phyloP scores from a whole-genome alignment of 768 basidiomycete species.

The Exsudoporus frostii region DNA sequence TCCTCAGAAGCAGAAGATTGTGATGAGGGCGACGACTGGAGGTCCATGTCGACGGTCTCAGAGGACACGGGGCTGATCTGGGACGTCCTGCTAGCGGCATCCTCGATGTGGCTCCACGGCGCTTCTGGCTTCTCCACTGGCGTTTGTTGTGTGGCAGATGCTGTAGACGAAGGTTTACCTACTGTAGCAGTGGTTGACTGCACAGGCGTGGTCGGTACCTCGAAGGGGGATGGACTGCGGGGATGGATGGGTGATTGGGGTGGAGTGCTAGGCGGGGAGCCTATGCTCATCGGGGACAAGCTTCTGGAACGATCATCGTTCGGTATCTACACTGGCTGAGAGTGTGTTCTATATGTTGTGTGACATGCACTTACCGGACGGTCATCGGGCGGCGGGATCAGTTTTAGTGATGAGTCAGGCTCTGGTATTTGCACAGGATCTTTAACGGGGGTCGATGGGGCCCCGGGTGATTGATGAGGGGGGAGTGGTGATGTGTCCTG shows the following conservation, averaged over 20 bases:
- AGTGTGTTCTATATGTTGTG: not conserved
- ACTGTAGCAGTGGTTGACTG: conserved; percentile 1
- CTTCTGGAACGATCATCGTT: conserved; percentile 40
- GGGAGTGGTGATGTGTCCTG: conserved; percentile 6
- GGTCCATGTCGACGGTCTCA: conserved; percentile 34
- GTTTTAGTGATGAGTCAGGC: conserved; percentile 9
- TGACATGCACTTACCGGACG: conserved; percentile 19
- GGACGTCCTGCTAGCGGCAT: conserved; percentile 26
- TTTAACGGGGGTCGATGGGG: conserved; percentile 14
- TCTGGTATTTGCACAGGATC: conserved; percentile 2
- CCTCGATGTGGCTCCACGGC: conserved; percentile 22
- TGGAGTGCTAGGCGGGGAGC: conserved; percentile 43
- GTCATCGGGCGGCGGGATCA: conserved; percentile 16
- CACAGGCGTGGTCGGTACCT: conserved; percentile 2
- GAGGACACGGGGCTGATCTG: conserved; percentile 33
- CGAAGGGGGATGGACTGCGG: conserved; percentile 1
- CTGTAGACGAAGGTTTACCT: conserved; percentile 10
- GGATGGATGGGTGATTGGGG: conserved; percentile 20
- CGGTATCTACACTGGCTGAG: conserved; percentile 33
- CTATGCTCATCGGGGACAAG: conserved; percentile 62
- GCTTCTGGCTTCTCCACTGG: conserved; percentile 14
- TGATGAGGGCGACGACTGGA: conserved; percentile 33
- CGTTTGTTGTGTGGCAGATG: conserved; percentile 17
- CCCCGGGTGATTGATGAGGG: conserved; percentile 2
- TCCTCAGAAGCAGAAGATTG: conserved; percentile 22